Evolutionary conservation across 345 rosid species (phyloP).

Genomic region (Sisymbrium irio): DNA sequence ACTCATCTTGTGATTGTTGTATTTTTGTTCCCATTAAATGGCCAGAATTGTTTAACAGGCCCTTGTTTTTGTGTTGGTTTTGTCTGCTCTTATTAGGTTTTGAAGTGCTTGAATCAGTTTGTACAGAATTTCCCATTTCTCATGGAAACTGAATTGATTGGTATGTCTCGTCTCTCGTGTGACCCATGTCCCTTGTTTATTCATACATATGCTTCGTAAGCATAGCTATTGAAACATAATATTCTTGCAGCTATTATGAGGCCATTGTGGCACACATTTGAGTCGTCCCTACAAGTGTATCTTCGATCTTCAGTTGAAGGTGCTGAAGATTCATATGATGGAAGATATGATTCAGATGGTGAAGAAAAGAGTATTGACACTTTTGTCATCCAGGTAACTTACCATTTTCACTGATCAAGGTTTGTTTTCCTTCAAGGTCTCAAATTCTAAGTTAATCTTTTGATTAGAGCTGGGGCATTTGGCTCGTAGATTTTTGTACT

Average conservation of each 20-base stretch:
- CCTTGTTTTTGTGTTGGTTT: constrained; percentile 15
- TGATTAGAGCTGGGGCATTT: constrained; percentile 9
- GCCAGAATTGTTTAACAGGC: not conserved
- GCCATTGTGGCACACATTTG: constrained; percentile 90
- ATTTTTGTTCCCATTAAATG: not conserved
- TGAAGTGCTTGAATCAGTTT: constrained; percentile 90
- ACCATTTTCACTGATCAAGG: constrained; percentile 1
- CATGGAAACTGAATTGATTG: constrained; percentile 62
- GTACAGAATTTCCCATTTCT: constrained; percentile 78
- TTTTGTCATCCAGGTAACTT: constrained; percentile 75
- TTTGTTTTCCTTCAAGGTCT: constrained; percentile 4
- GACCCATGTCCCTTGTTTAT: constrained; percentile 11
- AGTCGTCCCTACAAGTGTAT: constrained; percentile 71
- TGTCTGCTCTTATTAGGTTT: constrained; percentile 47
- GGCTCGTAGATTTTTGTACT: not conserved
- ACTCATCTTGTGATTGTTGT: constrained; percentile 9
- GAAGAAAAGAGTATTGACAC: constrained; percentile 90
- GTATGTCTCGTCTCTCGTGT: constrained; percentile 44
- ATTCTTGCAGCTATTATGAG: constrained; percentile 63
- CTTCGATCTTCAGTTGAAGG: constrained; percentile 71
- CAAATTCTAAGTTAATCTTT: not conserved
- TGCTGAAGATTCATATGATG: constrained; percentile 68
- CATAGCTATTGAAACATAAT: constrained; percentile 16
- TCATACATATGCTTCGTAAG: constrained; percentile 6
- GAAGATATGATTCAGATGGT: constrained; percentile 93